Evolutionary conservation across 257 asterid genomes (phyloP), one percentile per base, ranked within the genome.

Genomic region (Scutellaria minor): DNA sequence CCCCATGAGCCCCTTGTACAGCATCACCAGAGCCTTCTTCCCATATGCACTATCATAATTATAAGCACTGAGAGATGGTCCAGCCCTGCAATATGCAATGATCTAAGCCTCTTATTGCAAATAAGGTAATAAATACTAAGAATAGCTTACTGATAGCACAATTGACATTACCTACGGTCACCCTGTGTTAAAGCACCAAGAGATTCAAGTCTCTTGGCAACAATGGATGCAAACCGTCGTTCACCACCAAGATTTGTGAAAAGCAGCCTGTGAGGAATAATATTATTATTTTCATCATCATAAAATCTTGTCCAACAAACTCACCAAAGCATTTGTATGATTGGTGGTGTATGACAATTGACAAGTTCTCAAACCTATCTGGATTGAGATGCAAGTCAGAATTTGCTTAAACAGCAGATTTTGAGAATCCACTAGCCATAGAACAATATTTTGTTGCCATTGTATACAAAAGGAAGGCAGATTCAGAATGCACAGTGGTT

Each of bases 151-250:
- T 54, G 35, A 67, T 31, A 60, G 46, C 71, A 50, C 37, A 14
- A 57, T 31, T 40, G 47, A 7, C 72, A 64, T 83, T 81, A 94
- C 99, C 99, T 86, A 9, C 99, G 97, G 73, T 95, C 99, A 60
- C 99, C 99, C 74, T 95, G 99, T n/a, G 99, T 95, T 57, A 95
- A 81, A 64, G 99, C 99, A 77, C 99, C 98, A 72, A 95, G 98
- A 75, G 98, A 86, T 82, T 88, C 98, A 76, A 95, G 89, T 77
- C 99, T 86, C 88, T 88, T 95, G 71, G 99, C 99, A 74, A 95
- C 96, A 81, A 95, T 85, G 45, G 99, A 95, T 53, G 99, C 99
- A 87, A 95, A 95, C 71, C 97, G 93, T 42, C 98, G 92, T 72
- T 95, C 99, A 68, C 99, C 99, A 24, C 99, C 99, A 77, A 95